These are phyloP conservation scores for Coffea humblotiana DNA, from an alignment of 305 asterid genomes.

Conservation along the genomic window DNA sequence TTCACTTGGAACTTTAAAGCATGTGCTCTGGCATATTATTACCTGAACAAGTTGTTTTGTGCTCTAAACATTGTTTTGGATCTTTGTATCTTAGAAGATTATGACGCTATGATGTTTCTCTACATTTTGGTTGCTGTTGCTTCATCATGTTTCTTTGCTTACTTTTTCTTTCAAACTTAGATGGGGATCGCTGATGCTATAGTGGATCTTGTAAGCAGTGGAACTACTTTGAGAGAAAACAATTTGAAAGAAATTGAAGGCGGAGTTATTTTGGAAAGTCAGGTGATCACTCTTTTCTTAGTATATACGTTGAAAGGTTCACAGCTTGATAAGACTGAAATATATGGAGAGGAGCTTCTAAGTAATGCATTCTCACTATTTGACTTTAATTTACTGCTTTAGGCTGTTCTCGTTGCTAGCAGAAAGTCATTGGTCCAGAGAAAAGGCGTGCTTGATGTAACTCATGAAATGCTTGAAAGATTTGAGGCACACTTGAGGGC, in stretches of 20 bases:
- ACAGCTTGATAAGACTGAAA: background rate
- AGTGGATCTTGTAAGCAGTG: constrained; percentile 98
- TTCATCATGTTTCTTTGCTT: constrained; percentile 7
- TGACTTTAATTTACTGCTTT: constrained; percentile 33
- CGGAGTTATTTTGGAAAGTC: constrained; percentile 90
- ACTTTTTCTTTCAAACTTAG: constrained; percentile 35
- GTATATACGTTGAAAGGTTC: background rate
- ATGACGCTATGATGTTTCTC: background rate
- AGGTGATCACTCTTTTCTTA: constrained; percentile 46
- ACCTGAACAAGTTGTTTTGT: background rate
- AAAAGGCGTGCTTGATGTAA: constrained; percentile 71
- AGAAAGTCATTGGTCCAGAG: constrained; percentile 78
- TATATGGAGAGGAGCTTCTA: background rate
- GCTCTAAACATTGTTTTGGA: background rate
- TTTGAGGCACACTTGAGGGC: constrained; percentile 95
- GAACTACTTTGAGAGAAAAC: constrained; percentile 91
- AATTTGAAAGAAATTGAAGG: constrained; percentile 93
- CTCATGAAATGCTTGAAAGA: constrained; percentile 97
- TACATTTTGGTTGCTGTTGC: background rate
- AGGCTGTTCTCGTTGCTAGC: constrained; percentile 96
- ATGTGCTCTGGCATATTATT: background rate
- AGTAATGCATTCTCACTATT: constrained; percentile 12
- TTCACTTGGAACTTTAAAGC: background rate
- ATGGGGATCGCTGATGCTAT: constrained; percentile 99
- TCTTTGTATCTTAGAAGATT: background rate